Conservation (phyloP, 306 rosid genomes). For the Purshia tridentata region DNA sequence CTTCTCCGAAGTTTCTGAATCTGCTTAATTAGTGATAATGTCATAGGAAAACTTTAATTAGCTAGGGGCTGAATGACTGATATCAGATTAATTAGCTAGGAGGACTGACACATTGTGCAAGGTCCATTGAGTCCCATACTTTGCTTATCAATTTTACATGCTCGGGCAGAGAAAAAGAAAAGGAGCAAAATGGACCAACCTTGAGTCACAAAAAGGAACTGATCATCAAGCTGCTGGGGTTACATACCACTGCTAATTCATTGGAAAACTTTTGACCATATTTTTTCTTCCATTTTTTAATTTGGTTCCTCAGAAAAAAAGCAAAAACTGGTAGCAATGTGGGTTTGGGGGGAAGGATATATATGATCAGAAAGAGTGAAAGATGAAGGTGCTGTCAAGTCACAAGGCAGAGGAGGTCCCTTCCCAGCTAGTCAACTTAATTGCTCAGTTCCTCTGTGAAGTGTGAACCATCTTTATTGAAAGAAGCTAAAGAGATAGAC, state of each 20-base stretch:
- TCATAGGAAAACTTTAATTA: too few species aligned
- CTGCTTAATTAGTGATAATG: too few species aligned
- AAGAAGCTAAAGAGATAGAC: conserved; percentile 55
- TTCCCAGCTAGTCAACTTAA: conserved; percentile 32
- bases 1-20: conserved; percentile 40
- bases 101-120: conserved; percentile 25
- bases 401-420: conserved; percentile 46
- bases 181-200: conserved; percentile 61
- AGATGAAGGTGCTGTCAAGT: conserved; percentile 56
- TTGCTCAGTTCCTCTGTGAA: conserved; percentile 18
- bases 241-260: conserved; percentile 31
- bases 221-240: conserved; percentile 37
- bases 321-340: conserved; percentile 33
- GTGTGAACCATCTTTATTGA: conserved; percentile 52
- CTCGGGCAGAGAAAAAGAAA: conserved; percentile 73
- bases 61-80: too few species aligned
- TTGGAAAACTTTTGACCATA: conserved; percentile 67
- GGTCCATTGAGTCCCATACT: conserved; percentile 33
- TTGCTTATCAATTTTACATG: conserved; percentile 50
- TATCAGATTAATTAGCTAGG: too few species aligned
- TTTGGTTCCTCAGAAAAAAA: conserved; percentile 36
- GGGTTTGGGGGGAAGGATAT: conserved; percentile 26
- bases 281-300: conserved; percentile 23
- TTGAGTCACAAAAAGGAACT: conserved; percentile 45
- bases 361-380: conserved; percentile 30